A percentile compares a stretch with the other conserved stretches of the same genome.
These are phyloP conservation scores for Gnetum montanum DNA, from an alignment of 75 land plant species.

Conservation along the genomic window DNA sequence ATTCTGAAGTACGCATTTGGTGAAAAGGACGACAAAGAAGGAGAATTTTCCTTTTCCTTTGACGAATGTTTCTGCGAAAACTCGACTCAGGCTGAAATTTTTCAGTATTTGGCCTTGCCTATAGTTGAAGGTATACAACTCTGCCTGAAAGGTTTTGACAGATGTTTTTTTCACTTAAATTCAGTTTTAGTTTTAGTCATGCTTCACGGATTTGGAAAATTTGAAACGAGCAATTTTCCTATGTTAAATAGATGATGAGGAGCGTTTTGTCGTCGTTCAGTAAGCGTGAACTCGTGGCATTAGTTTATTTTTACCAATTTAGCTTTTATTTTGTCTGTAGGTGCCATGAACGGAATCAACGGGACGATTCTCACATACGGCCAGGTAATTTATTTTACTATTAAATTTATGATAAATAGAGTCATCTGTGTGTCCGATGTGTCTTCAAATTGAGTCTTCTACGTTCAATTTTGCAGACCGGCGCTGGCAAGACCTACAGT, in stretches of 20 bases:
- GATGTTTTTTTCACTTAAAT: no score
- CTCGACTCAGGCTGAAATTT: slow-evolving; percentile 56
- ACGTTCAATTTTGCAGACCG: slow-evolving; percentile 51
- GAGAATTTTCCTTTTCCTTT: slow-evolving; percentile 43
- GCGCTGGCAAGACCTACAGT: slow-evolving; percentile 83
- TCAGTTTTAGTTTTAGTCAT: no score
- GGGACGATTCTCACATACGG: slow-evolving; percentile 80
- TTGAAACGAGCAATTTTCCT: no score
- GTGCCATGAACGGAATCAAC: slow-evolving; percentile 54
- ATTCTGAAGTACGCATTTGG: no score
- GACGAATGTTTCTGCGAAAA: slow-evolving; percentile 62
- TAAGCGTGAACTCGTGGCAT: no score
- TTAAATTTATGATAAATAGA: background rate
- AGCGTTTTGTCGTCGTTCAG: no score
- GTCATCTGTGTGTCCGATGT: background rate
- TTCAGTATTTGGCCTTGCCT: slow-evolving; percentile 67
- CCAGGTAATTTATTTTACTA: slow-evolving; percentile 42
- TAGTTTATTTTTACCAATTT: no score
- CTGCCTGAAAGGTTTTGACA: background rate
- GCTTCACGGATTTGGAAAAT: no score
- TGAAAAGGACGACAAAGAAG: slow-evolving; percentile 70
- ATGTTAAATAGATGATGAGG: background rate
- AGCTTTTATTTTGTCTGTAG: no score
- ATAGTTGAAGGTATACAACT: slow-evolving; percentile 44
- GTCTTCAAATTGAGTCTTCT: background rate